Base-by-base conservation (phyloP, 352 stramenopile species). In the Thalassiosira ordinaria region DNA sequence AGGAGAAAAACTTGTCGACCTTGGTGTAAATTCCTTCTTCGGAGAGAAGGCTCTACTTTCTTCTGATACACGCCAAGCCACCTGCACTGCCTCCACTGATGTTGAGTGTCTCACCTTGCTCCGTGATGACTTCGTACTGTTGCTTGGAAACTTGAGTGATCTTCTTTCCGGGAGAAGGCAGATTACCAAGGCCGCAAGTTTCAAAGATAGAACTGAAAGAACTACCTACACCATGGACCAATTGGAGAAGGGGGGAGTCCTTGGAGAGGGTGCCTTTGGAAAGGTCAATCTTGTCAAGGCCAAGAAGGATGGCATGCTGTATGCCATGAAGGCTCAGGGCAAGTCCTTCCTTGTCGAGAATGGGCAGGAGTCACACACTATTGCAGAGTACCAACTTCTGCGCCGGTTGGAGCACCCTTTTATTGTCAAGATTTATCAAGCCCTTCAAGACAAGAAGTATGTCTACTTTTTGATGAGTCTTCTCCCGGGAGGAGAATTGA, bases 391-490 rank as follows among this genome's bases (percentile, higher is more conserved):
- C 55, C 88, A 95, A 49, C 94, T 97, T 59, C 93, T 98, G 55
- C 90, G 94, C 70, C 88, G 96, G 22, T 71, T 97, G 60, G 90
- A 96, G 9, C 87, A 95, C 33, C 96, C 95, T 13, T 98, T 97
- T 72, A 97, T 98, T 52, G 89, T 98, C 52, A 91, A 97, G 78
- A 91, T 98, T 20, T 93, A 96, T 71, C 91, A 87, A 27, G 96
- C 96, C 9, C 97, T 97, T 74, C 86, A 97, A 83, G 95, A 98
- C 72, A 74, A 92, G 14, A 91, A 97, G 78, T 95, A 93, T 69
- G 82, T 98, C 55, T 98, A 98, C 86, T 97, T 98, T 90, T 80
- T 98, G 6, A 92, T 98, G 75, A 96, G 98, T 74, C 76, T 98
- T 29, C 87, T 98, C 0, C 92, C 97, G 61, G 96, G 96, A 41